Conservation (phyloP, 2,329 filamentous ascomycete genomes). For the Stachybotrys chartarum region DNA sequence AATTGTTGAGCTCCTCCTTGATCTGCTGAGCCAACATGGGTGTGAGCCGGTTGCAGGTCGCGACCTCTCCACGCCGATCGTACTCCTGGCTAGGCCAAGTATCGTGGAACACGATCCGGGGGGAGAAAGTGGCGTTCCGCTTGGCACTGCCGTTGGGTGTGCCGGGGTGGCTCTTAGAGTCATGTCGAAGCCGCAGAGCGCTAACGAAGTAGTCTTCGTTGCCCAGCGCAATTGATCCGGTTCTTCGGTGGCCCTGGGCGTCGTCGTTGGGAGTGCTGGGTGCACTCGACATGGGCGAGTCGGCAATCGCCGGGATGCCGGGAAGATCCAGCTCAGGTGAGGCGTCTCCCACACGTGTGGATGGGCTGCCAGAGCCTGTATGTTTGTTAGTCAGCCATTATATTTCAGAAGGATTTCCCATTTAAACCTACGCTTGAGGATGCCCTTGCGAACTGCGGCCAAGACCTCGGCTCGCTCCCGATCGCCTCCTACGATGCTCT, state of each 20-base stretch:
- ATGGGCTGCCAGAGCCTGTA: constrained; percentile 59
- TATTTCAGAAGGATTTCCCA: neutral
- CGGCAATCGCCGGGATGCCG: constrained; percentile 55
- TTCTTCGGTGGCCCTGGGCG: constrained; percentile 56
- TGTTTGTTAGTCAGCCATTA: constrained; percentile 10
- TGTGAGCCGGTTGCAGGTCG: constrained; percentile 94
- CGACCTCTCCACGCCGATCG: constrained; percentile 89
- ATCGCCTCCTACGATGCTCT: constrained; percentile 88
- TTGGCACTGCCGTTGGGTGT: constrained; percentile 64
- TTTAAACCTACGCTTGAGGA: constrained; percentile 70
- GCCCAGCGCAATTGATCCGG: constrained; percentile 65
- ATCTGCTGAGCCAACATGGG: constrained; percentile 98
- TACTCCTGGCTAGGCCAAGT: constrained; percentile 96
- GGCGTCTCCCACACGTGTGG: constrained; percentile 54
- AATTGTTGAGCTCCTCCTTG: constrained; percentile 97
- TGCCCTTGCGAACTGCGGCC: constrained; percentile 89
- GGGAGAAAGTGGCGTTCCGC: constrained; percentile 72
- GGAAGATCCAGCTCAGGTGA: constrained; percentile 50
- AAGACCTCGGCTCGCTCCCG: constrained; percentile 86
- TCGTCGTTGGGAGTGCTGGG: constrained; percentile 86
- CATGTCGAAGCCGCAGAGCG: constrained; percentile 63
- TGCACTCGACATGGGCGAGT: constrained; percentile 77
- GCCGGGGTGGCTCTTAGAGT: constrained; percentile 72
- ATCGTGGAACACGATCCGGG: constrained; percentile 89
- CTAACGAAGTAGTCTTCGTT: constrained; percentile 88